These are phyloP conservation scores for Epicoccum sorghinum DNA, from an alignment of 2,329 filamentous ascomycete species.

Conservation along the genomic window DNA sequence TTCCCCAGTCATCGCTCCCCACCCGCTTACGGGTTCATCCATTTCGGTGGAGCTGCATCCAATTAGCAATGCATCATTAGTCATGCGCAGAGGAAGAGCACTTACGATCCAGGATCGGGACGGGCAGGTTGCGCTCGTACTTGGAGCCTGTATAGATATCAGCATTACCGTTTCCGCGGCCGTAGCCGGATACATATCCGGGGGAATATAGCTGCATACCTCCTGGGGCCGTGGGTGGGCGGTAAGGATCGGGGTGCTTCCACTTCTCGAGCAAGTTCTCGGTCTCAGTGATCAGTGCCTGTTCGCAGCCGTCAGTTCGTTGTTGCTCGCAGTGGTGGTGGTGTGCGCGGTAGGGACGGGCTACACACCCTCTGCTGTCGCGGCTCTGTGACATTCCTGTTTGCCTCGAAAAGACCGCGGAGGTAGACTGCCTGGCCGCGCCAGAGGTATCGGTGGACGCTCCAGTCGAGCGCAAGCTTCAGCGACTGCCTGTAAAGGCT, in stretches of 20 bases:
- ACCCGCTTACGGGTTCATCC: conserved; percentile 41
- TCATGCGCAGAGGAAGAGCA: conserved; percentile 30
- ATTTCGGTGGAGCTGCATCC: conserved; percentile 41
- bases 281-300: conserved; percentile 86
- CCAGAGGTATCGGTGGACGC: conserved; percentile 91
- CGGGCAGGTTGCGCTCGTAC: conserved; percentile 90
- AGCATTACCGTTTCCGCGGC: conserved; percentile 29
- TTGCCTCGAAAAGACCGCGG: conserved; percentile 91
- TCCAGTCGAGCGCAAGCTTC: conserved; percentile 94
- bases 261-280: conserved; percentile 87
- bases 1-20: conserved; percentile 4
- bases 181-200: conserved; percentile 29
- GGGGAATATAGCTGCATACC: conserved; percentile 60
- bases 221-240: conserved; percentile 87
- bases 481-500: conserved; percentile 88
- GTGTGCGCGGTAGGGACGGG: not conserved
- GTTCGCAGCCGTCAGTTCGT: conserved; percentile 27
- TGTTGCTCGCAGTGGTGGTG: not conserved
- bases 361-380: conserved; percentile 78
- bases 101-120: conserved; percentile 81
- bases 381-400: conserved; percentile 81
- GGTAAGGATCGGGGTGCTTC: conserved; percentile 97
- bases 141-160: conserved; percentile 74
- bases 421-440: conserved; percentile 96
- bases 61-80: conserved; percentile 22